Percentiles rank a stretch among this genome's conserved stretches.
These are phyloP conservation scores for Gamarada debralockiae DNA, from an alignment of 495 filamentous ascomycete species.

Conservation along the genomic window DNA sequence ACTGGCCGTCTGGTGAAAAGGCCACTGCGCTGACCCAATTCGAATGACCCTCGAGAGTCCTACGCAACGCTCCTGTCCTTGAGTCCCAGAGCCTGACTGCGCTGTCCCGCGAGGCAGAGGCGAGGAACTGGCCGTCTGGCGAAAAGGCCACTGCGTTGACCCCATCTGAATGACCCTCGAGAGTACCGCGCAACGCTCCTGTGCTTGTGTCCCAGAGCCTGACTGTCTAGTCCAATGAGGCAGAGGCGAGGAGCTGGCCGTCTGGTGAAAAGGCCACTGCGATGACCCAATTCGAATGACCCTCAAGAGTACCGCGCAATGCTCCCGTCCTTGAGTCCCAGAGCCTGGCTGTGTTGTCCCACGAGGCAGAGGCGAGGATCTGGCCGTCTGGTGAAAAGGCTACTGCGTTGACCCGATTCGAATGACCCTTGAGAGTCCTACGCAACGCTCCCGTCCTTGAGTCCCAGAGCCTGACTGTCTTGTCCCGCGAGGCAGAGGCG, in stretches of 20 bases:
- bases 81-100: constrained; percentile 20
- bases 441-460: background rate
- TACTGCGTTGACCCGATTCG: background rate
- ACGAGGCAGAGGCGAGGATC: constrained; percentile 11
- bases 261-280: constrained; percentile 4
- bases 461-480: background rate
- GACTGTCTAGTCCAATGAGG: background rate
- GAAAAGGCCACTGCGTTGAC: constrained; percentile 18
- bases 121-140: constrained; percentile 12
- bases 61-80: constrained; percentile 2
- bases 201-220: background rate
- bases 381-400: constrained; percentile 20
- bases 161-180: background rate
- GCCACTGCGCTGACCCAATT: background rate
- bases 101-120: constrained; percentile 11
- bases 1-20: constrained; percentile 6
- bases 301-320: background rate
- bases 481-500: background rate
- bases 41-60: constrained; percentile 1
- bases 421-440: background rate
- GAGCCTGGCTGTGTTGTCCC: constrained; percentile 9
- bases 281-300: background rate
- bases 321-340: constrained; percentile 16
- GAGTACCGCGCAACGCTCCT: background rate
- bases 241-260: background rate